phyloP scores from a whole-genome alignment of 371 early-diverging fungal species.

The Apophysomyces variabilis region DNA sequence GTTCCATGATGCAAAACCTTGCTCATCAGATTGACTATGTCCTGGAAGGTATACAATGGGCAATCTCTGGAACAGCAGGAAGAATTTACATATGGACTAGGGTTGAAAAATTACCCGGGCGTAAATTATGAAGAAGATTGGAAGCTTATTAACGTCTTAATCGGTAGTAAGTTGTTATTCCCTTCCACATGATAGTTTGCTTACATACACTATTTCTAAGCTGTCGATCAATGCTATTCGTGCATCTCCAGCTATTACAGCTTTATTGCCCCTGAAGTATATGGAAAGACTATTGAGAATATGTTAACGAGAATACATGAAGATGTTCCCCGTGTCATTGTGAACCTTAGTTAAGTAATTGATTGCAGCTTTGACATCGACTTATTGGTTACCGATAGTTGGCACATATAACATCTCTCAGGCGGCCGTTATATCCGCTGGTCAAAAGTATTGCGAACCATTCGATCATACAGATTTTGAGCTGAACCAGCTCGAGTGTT shows the following conservation, averaged over 20 bases:
- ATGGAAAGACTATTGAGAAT: slow-evolving; percentile 13
- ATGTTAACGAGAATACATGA: slow-evolving; percentile 15
- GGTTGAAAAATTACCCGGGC: slow-evolving; percentile 21
- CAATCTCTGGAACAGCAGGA: neutral
- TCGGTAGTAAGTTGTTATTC: slow-evolving; percentile 33
- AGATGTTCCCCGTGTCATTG: slow-evolving; percentile 15
- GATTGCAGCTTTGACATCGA: no score
- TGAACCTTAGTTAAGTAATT: slow-evolving; percentile 18
- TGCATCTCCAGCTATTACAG: slow-evolving; percentile 10
- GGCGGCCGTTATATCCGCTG: slow-evolving; percentile 2
- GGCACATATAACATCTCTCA: slow-evolving; percentile 16
- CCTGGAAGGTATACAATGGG: slow-evolving; percentile 22
- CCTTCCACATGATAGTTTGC: neutral
- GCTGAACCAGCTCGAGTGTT: slow-evolving; percentile 18
- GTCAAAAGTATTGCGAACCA: slow-evolving; percentile 20
- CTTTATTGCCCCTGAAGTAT: slow-evolving; percentile 18
- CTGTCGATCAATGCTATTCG: slow-evolving; percentile 25
- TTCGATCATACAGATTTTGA: neutral
- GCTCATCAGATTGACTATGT: slow-evolving; percentile 40
- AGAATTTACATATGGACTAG: slow-evolving; percentile 6
- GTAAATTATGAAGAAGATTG: slow-evolving; percentile 38
- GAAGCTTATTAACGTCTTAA: slow-evolving; percentile 50
- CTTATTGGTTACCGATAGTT: neutral
- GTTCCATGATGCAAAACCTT: slow-evolving; percentile 39
- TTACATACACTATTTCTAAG: neutral